Evolutionary conservation across 495 filamentous ascomycete species (phyloP), one percentile per base, ranked within the genome.

Genomic region (Acidomyces sp.): DNA sequence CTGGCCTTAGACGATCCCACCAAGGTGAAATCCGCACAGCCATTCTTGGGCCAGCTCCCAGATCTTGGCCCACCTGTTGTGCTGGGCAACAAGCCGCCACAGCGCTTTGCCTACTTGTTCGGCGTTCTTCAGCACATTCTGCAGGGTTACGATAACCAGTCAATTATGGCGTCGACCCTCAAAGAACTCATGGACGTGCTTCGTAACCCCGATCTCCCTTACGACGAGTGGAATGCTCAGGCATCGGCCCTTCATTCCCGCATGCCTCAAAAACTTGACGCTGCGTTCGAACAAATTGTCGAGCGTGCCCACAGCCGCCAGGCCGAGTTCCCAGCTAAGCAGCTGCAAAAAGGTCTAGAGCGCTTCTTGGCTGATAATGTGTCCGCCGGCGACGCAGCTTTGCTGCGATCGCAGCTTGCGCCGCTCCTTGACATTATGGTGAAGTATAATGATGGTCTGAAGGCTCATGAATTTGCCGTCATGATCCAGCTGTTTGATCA

Each of bases 201-300:
- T 11, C 82, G 86, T 19, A 75, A 92, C 56, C 77, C 78, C 5
- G 84, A 93, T 42, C 75, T 99, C 41, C 90, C 90, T 1, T 99
- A 93, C 62, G 82, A 87, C 61, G 85, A 99, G 62, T 99, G 87
- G 80, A 80, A 79, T 43, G 80, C 90, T 10, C 92, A 96, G 54
- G 86, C 87, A 41, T 87, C 90, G 20, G 90, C 90, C 5, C 75
- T 99, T 24, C 90, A 96, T 61, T 79, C 86, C 3, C 79, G 90
- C 55, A 96, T 96, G 83, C 90, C 90, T 3, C 75, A 85, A 53
- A 93, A 85, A 64, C 75, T 99, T 22, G 86, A 93, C 50, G 57
- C 78, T 6, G 72, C 71, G 44, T 76, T 96, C 47, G 76, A 77
- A 19, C 78, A 83, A 53, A 77, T 87, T 29, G 78, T 96, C 20